These are phyloP conservation scores for Syzygium syzygioides DNA, from an alignment of 441 rosid genomes.

Conservation along the genomic window DNA sequence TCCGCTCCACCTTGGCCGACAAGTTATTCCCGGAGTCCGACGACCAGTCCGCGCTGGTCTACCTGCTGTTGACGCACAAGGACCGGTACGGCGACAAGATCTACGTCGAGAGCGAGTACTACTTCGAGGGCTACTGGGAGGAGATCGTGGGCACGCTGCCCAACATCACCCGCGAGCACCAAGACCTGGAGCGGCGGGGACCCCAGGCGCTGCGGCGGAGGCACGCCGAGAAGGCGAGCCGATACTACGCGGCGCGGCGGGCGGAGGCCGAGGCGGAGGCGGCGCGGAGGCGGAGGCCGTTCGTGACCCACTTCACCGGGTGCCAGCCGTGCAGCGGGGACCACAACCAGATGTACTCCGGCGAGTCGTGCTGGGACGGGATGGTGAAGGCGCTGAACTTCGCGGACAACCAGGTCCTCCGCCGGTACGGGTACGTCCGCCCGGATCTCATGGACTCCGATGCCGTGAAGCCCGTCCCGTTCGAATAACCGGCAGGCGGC, in stretches of 20 bases:
- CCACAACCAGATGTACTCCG: conserved; percentile 49
- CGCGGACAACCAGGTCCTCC: conserved; percentile 79
- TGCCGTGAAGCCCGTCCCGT: conserved; percentile 46
- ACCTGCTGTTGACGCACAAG: conserved; percentile 42
- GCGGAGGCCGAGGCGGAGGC: conserved; percentile 43
- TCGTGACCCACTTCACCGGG: conserved; percentile 85
- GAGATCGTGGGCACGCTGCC: conserved; percentile 37
- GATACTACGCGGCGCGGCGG: conserved; percentile 50
- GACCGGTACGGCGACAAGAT: conserved; percentile 49
- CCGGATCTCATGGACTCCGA: conserved; percentile 47
- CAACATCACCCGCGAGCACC: conserved; percentile 54
- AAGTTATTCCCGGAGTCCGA: conserved; percentile 68
- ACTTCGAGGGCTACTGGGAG: conserved; percentile 84
- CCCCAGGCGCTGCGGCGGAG: conserved; percentile 36
- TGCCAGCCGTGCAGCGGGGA: conserved; percentile 89
- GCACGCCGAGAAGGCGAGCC: conserved; percentile 89
- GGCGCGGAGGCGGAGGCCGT: conserved; percentile 54
- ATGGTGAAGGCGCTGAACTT: conserved; percentile 75
- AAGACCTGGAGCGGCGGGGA: conserved; percentile 38
- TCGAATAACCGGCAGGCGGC: conserved; percentile 58
- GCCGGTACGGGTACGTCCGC: conserved; percentile 57
- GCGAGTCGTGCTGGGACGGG: conserved; percentile 61
- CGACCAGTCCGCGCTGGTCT: conserved; percentile 79
- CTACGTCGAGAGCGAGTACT: conserved; percentile 64
- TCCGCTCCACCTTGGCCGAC: conserved; percentile 64